Evolutionary conservation across 1,284 basidiomycete species (phyloP), one percentile per base, ranked within the genome.

Genomic region (Mycosarcoma mackinlayi): DNA sequence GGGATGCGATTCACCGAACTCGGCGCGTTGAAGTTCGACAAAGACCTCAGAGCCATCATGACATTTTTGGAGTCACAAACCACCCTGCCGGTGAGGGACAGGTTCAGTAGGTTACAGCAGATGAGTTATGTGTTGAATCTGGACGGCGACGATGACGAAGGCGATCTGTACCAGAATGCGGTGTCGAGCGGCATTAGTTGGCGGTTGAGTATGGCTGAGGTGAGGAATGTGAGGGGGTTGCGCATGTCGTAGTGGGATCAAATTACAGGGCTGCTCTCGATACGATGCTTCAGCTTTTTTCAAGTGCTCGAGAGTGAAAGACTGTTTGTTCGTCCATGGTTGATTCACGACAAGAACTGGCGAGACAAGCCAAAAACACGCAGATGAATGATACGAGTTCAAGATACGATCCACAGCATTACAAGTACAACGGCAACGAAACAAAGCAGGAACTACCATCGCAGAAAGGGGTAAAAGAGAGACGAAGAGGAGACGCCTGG

Each of bases 11-110:
- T 92, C 80, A 92, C 92, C 13, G 95, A 98, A 91, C 88, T 98
- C 49, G 96, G 96, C n/a, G 94, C 94, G 3, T 90, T 98, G 62
- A 91, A 93, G 14, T 96, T 97, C 81, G 96, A 99, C 79, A 89
- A 92, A 27, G 96, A 99, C 82, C 84, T 98, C 35, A 88, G 96
- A 31, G 88, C 91, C 2, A 87, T 98, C 61, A 89, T 89, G 13
- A 87, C 89, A 3, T 93, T 91, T 83, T 87, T 99, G 16, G 89
- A 91, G 0, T 88, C 89, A 1, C 94, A 96, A 80, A 92, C 92
- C 5, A 86, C 88, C 1, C 92, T 93, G 81, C 92, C 93, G 11
- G 49, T 85, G 2, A 86, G 95, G 59, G 94, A 97, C 75, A 94
- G 93, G 81, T 97, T 98, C 80, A 86, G 90, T 21, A 86, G 95